These are phyloP conservation scores for Pyrenophora graminea DNA, from an alignment of 2,329 filamentous ascomycete genomes.

Conservation along the genomic window DNA sequence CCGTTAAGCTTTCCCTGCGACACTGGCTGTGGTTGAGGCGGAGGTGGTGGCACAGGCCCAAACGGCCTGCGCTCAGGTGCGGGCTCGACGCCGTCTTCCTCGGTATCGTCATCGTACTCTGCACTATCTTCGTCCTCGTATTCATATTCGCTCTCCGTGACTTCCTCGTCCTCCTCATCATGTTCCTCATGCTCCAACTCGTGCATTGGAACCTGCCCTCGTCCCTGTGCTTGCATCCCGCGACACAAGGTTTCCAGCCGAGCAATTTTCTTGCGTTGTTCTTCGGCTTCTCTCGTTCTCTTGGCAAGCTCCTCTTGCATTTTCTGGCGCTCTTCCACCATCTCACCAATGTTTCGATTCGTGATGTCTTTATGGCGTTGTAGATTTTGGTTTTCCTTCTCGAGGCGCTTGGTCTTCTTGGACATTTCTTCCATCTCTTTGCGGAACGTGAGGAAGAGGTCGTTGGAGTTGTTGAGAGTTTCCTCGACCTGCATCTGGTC, in stretches of 20 bases:
- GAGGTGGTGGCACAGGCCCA: slow-evolving; percentile 45
- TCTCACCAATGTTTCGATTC: slow-evolving; percentile 91
- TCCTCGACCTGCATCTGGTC: slow-evolving; percentile 84
- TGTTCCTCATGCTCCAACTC: slow-evolving; percentile 45
- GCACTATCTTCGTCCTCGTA: slow-evolving; percentile 52
- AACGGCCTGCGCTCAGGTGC: slow-evolving; percentile 41
- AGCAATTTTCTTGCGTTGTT: slow-evolving; percentile 80
- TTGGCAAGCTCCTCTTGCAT: slow-evolving; percentile 74
- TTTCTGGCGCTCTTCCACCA: slow-evolving; percentile 89
- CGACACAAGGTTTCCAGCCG: slow-evolving; percentile 94
- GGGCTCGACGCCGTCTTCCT: slow-evolving; percentile 56
- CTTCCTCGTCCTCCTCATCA: slow-evolving; percentile 59
- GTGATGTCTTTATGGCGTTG: slow-evolving; percentile 93
- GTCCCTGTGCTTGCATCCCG: slow-evolving; percentile 92
- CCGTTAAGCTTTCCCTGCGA: slow-evolving; percentile 43
- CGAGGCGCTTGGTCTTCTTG: slow-evolving; percentile 94
- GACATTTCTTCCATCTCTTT: slow-evolving; percentile 99
- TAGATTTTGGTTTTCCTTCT: slow-evolving; percentile 91
- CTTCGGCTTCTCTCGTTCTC: slow-evolving; percentile 74
- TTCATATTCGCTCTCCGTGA: slow-evolving; percentile 50
- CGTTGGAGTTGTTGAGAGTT: slow-evolving; percentile 97
- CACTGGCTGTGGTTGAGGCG: slow-evolving; percentile 39
- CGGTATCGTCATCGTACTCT: slow-evolving; percentile 60
- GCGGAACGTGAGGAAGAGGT: slow-evolving; percentile 92
- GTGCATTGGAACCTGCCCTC: slow-evolving; percentile 65